Percentiles rank a stretch among this genome's conserved stretches.
Evolutionary conservation across 1,284 basidiomycete genomes (phyloP).

Genomic region (Neolentinus lepideus): DNA sequence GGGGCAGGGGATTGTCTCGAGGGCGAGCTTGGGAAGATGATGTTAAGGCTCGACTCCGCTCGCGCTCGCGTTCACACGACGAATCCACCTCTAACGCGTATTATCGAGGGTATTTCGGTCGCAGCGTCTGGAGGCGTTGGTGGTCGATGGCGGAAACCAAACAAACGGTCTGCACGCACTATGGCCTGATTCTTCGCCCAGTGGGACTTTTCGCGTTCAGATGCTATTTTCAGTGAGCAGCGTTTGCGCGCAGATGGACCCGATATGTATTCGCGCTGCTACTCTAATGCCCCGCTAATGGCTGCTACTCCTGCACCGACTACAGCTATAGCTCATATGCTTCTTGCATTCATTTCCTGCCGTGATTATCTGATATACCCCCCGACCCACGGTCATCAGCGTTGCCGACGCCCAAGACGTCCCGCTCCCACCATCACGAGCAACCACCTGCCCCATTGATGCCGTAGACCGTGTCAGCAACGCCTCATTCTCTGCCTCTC

Average conservation of each 20-base stretch:
- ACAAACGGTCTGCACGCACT: background rate
- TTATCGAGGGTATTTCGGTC: background rate
- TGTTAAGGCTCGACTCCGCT: constrained; percentile 1
- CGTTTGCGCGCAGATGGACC: background rate
- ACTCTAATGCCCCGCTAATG: background rate
- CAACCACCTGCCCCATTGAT: background rate
- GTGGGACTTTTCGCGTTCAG: background rate
- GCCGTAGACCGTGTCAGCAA: background rate
- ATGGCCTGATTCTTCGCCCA: background rate
- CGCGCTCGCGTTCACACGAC: constrained; percentile 2
- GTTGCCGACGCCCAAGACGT: background rate
- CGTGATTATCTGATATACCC: background rate
- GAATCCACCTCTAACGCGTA: background rate
- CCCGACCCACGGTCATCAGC: background rate
- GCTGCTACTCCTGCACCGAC: background rate
- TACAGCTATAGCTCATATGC: background rate
- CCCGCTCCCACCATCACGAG: background rate
- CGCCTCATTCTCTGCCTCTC: background rate
- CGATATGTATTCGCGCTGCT: background rate
- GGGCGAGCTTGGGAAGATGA: constrained; percentile 1
- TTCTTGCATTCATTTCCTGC: background rate
- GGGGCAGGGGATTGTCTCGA: background rate
- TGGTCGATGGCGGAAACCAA: background rate
- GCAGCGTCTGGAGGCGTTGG: background rate
- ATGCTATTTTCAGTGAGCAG: background rate